A percentile compares a stretch with the other conserved stretches of the same genome.
Evolutionary conservation across 176 grass and related monocot genomes (phyloP).

Genomic region (sorghum (Sorghum bicolor)): Sorghum_bicolor_NCBIv3 NC_012870.2:1918001-1918500

Average conservation of each 20-base stretch:
- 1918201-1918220: conserved; percentile 31
- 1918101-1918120: too few species aligned
- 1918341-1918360: background rate
- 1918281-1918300: background rate
- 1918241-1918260: background rate
- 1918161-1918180: background rate
- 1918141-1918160: too few species aligned
- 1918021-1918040: background rate
- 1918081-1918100: background rate
- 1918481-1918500: too few species aligned
- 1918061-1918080: background rate
- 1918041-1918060: background rate
- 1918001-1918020: background rate
- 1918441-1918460: too few species aligned
- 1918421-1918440: background rate
- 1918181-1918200: conserved; percentile 7
- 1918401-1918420: background rate
- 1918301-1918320: too few species aligned
- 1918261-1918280: background rate
- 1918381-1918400: background rate
- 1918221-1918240: conserved; percentile 28
- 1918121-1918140: background rate
- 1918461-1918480: too few species aligned
- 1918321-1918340: background rate
- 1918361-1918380: background rate